phyloP scores from a whole-genome alignment of 2,329 filamentous ascomycete genomes.

The Fusarium subtropicale region DNA sequence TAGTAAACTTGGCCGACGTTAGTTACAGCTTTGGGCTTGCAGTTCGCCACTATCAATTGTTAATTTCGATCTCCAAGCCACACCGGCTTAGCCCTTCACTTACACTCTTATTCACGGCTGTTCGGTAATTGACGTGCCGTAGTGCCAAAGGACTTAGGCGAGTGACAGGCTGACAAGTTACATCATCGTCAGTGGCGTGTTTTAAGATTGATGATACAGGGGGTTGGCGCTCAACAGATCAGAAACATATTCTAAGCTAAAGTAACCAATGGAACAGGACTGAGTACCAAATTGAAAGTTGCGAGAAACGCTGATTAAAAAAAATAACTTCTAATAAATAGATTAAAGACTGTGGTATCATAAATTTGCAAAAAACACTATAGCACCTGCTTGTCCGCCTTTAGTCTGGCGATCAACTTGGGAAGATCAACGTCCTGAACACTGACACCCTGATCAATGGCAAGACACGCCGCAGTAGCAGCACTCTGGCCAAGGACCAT shows the following conservation, averaged over 20 bases:
- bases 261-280: not conserved
- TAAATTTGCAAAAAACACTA: conserved; percentile 6
- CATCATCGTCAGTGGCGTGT: not conserved
- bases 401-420: conserved; percentile 25
- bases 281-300: not conserved
- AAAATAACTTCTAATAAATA: not conserved
- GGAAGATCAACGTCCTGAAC: conserved; percentile 28
- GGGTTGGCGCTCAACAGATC: not conserved
- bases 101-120: not conserved
- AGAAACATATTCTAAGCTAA: not conserved
- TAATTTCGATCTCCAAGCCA: not conserved
- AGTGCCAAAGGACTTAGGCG: not conserved
- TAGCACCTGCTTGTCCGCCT: conserved; percentile 32
- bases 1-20: not conserved
- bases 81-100: not conserved
- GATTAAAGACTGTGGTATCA: conserved; percentile 17
- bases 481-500: conserved; percentile 38
- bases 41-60: not conserved
- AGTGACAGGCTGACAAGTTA: not conserved
- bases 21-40: not conserved
- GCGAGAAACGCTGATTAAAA: not conserved
- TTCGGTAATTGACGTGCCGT: not conserved
- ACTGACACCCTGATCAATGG: conserved; percentile 32
- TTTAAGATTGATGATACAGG: not conserved
- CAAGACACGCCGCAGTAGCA: conserved; percentile 32